A percentile compares a stretch with the other conserved stretches of the same genome.
These are phyloP conservation scores for Suillus brevipes DNA, from an alignment of 768 basidiomycete genomes.

Conservation along the genomic window DNA sequence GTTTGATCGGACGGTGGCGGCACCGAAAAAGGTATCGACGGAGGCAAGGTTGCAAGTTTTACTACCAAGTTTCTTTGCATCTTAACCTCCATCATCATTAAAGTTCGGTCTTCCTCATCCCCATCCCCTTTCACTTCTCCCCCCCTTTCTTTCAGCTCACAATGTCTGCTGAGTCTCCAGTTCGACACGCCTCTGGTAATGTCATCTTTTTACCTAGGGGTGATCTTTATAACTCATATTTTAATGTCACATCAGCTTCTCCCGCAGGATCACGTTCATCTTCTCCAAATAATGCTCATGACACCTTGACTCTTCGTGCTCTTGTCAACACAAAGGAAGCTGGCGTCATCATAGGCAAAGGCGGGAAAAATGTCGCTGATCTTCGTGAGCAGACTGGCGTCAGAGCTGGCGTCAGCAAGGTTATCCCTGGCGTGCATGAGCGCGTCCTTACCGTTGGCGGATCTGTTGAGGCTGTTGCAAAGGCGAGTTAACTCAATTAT, in stretches of 20 bases:
- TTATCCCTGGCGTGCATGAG: slow-evolving; percentile 96
- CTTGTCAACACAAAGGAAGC: slow-evolving; percentile 97
- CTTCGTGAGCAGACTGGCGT: slow-evolving; percentile 94
- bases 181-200: slow-evolving; percentile 56
- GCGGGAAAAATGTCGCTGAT: slow-evolving; percentile 96
- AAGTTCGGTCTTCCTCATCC: slow-evolving; percentile 19
- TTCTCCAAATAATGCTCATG: slow-evolving; percentile 62
- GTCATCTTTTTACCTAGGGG: slow-evolving; percentile 19
- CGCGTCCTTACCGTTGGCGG: slow-evolving; percentile 95
- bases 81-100: slow-evolving; percentile 4
- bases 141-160: slow-evolving; percentile 17
- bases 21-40: slow-evolving; percentile 20
- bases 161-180: slow-evolving; percentile 69
- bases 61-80: slow-evolving; percentile 4
- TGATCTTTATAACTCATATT: not conserved
- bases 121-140: slow-evolving; percentile 11
- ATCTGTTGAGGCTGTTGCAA: slow-evolving; percentile 88
- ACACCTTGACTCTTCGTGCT: slow-evolving; percentile 86
- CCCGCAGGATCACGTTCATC: slow-evolving; percentile 72
- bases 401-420: slow-evolving; percentile 98
- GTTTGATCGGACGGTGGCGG: slow-evolving; percentile 28
- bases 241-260: slow-evolving; percentile 40
- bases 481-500: slow-evolving; percentile 48
- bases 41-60: slow-evolving; percentile 10
- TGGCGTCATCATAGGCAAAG: slow-evolving; percentile 96